Conservation (phyloP, 257 asterid genomes). For the Nemophila menziesii region DNA sequence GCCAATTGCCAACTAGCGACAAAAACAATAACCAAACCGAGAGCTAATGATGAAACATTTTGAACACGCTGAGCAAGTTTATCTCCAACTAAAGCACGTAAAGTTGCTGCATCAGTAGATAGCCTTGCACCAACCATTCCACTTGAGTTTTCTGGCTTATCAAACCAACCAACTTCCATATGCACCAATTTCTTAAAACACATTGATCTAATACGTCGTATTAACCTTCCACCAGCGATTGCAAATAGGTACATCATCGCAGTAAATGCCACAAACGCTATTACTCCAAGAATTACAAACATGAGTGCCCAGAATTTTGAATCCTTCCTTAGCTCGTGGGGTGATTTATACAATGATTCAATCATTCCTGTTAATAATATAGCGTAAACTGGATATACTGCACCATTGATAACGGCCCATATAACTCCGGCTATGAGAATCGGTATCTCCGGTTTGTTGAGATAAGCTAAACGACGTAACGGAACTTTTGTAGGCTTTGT, state of each 20-base stretch:
- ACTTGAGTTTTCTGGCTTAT: constrained; percentile 41
- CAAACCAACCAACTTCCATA: constrained; percentile 68
- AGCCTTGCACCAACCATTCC: constrained; percentile 57
- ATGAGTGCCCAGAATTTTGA: constrained; percentile 54
- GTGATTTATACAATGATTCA: constrained; percentile 34
- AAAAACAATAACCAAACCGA: no score
- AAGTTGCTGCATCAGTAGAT: constrained; percentile 53
- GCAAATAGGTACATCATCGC: constrained; percentile 43
- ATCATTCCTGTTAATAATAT: constrained; percentile 40
- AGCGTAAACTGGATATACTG: constrained; percentile 44
- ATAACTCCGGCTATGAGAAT: constrained; percentile 32
- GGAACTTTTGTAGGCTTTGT: constrained; percentile 27
- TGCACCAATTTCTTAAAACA: constrained; percentile 48
- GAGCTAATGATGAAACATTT: constrained; percentile 40
- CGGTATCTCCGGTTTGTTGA: constrained; percentile 53
- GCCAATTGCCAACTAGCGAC: no score
- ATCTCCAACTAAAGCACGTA: constrained; percentile 55
- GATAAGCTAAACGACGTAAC: constrained; percentile 38
- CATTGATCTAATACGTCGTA: constrained; percentile 40
- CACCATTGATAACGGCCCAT: constrained; percentile 41
- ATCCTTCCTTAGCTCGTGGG: constrained; percentile 35
- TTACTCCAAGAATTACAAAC: constrained; percentile 30
- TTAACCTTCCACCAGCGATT: constrained; percentile 48
- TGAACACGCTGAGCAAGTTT: constrained; percentile 41
- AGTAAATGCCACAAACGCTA: constrained; percentile 33